Evolutionary conservation across 2,329 filamentous ascomycete genomes (phyloP).

Genomic region (Fusarium incarnatum): DNA sequence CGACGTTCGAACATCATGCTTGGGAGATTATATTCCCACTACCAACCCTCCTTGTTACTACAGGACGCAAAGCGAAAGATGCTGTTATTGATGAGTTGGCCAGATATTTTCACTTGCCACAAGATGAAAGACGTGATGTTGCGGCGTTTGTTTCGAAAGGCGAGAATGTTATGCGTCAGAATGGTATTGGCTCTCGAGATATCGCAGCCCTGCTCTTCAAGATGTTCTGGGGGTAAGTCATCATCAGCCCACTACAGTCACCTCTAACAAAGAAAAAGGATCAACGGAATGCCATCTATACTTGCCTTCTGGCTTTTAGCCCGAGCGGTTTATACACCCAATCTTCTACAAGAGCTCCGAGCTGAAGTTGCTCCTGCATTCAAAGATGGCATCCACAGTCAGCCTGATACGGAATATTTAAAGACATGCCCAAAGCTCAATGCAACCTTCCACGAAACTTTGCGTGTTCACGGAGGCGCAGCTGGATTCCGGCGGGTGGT

Average conservation of each 20-base stretch:
- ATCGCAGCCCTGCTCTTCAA: not conserved
- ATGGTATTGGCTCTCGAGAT: not conserved
- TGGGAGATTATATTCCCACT: not conserved
- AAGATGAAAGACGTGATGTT: not conserved
- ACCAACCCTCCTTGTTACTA: fast-evolving
- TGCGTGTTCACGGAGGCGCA: not conserved
- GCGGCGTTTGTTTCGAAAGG: not conserved
- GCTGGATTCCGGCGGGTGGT: not conserved
- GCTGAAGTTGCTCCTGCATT: not conserved
- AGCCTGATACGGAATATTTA: not conserved
- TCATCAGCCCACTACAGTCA: fast-evolving
- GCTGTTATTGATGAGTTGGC: not conserved
- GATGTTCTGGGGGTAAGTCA: not conserved
- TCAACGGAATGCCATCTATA: not conserved
- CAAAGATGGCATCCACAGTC: fast-evolving
- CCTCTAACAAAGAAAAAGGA: not conserved
- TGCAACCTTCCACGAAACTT: not conserved
- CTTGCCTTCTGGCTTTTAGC: not conserved
- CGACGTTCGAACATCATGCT: not conserved
- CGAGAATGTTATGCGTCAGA: not conserved
- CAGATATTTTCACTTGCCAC: not conserved
- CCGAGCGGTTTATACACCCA: not conserved
- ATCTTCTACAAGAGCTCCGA: not conserved
- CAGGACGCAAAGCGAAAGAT: not conserved
- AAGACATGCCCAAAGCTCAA: constrained; percentile 1